Percentiles rank a stretch among this genome's conserved stretches.
Conservation (phyloP, 1,284 basidiomycete genomes). For the Lignosus rhinocerotis region DNA sequence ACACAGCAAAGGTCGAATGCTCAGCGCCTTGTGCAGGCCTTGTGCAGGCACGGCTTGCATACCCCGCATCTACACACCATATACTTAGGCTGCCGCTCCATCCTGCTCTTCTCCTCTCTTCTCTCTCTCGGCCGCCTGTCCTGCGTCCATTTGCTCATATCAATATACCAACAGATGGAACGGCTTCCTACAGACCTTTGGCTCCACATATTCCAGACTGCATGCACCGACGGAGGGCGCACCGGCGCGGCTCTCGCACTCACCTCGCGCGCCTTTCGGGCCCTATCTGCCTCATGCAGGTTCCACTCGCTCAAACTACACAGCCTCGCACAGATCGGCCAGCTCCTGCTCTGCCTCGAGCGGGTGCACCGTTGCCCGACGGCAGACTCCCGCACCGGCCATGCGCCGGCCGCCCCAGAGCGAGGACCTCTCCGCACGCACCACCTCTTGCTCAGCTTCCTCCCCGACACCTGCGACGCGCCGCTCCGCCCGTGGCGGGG, state of each 20-base stretch:
- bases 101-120: too few relatives aligned
- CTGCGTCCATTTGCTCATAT: too few relatives aligned
- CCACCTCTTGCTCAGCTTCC: constrained; percentile 19
- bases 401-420: background rate
- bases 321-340: constrained; percentile 11
- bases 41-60: too few relatives aligned
- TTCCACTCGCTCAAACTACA: constrained; percentile 13
- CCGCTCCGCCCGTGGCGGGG: constrained; percentile 11
- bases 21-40: too few relatives aligned
- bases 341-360: constrained; percentile 11
- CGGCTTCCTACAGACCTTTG: constrained; percentile 7
- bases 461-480: constrained; percentile 18
- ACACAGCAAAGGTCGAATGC: too few relatives aligned
- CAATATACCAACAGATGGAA: background rate
- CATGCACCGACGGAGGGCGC: constrained; percentile 13
- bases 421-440: constrained; percentile 1
- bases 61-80: too few relatives aligned
- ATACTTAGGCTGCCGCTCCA: too few relatives aligned
- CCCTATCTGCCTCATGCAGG: constrained; percentile 3
- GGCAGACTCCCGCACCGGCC: background rate
- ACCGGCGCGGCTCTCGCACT: constrained; percentile 12
- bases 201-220: constrained; percentile 3
- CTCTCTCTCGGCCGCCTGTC: too few relatives aligned
- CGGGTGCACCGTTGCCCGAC: constrained; percentile 1
- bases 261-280: constrained; percentile 7